A percentile compares a stretch with the other conserved stretches of the same genome.
phyloP scores from a whole-genome alignment of 1,139 yeast genomes.

The Protomyces pachydermus region DNA sequence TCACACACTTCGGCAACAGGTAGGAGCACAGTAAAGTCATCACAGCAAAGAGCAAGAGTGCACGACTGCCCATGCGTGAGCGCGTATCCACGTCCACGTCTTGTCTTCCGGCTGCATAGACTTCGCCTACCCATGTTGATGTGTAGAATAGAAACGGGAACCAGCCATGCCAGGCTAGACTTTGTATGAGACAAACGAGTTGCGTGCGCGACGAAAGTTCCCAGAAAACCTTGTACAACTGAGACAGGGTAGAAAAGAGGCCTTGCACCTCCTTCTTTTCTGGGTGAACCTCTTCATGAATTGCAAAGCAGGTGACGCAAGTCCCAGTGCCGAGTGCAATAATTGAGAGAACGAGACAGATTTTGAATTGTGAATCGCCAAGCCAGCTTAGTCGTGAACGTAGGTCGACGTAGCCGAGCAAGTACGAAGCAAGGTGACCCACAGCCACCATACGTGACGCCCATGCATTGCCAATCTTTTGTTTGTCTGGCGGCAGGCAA shows the following conservation, averaged over 20 bases:
- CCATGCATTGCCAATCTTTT: conserved; percentile 62
- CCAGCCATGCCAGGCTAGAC: conserved; percentile 52
- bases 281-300: conserved; percentile 44
- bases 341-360: conserved; percentile 47
- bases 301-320: conserved; percentile 42
- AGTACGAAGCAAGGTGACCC: conserved; percentile 54
- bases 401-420: conserved; percentile 45
- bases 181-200: conserved; percentile 46
- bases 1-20: conserved; percentile 32
- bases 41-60: conserved; percentile 40
- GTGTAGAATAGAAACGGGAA: conserved; percentile 48
- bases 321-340: conserved; percentile 43
- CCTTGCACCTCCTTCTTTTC: conserved; percentile 35
- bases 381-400: conserved; percentile 41
- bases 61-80: conserved; percentile 36
- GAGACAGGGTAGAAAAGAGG: conserved; percentile 1
- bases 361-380: conserved; percentile 51
- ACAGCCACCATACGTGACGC: conserved; percentile 63
- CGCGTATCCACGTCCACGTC: conserved; percentile 31
- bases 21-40: conserved; percentile 40
- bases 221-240: conserved; percentile 36
- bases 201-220: conserved; percentile 46
- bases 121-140: conserved; percentile 46
- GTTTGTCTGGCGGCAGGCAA: conserved; percentile 43
- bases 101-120: conserved; percentile 35